Percentiles rank a stretch among this genome's conserved stretches.
Conservation (phyloP, 2,329 filamentous ascomycete species). For the Didymella lethalis region DNA sequence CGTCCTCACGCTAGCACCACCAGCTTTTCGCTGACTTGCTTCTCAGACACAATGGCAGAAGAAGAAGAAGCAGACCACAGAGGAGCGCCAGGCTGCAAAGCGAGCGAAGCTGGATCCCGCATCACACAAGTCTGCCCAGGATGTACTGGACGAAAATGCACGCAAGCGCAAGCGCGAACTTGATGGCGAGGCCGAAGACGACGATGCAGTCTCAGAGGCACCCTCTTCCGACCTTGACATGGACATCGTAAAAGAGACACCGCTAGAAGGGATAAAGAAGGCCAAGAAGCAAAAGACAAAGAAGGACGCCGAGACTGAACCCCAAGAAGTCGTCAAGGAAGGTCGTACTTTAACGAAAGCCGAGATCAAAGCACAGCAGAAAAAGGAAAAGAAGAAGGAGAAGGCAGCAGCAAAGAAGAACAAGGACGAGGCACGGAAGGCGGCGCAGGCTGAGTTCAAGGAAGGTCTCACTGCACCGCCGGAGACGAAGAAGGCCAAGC, state of each 20-base stretch:
- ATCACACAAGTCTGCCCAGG: slow-evolving; percentile 88
- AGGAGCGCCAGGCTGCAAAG: slow-evolving; percentile 69
- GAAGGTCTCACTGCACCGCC: slow-evolving; percentile 32
- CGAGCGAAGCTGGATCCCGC: slow-evolving; percentile 91
- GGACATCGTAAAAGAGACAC: slow-evolving; percentile 49
- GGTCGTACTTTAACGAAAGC: slow-evolving; percentile 48
- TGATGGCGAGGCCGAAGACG: slow-evolving; percentile 59
- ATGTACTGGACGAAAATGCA: slow-evolving; percentile 87
- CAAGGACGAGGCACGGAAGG: slow-evolving; percentile 45
- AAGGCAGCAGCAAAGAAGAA: slow-evolving; percentile 52
- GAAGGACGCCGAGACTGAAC: slow-evolving; percentile 31
- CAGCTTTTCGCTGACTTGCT: slow-evolving; percentile 22
- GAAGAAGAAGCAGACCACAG: slow-evolving; percentile 94
- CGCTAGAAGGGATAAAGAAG: slow-evolving; percentile 50
- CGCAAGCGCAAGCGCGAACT: slow-evolving; percentile 76
- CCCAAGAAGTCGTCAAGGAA: slow-evolving; percentile 44
- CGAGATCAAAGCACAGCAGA: slow-evolving; percentile 56
- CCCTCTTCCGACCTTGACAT: slow-evolving; percentile 47
- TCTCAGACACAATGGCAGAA: slow-evolving; percentile 91
- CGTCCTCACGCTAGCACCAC: slow-evolving; percentile 37
- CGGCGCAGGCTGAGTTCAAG: slow-evolving; percentile 42
- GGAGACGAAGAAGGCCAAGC: slow-evolving; percentile 35
- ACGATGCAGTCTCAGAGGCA: slow-evolving; percentile 29
- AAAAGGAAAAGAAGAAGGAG: slow-evolving; percentile 57
- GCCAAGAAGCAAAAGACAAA: slow-evolving; percentile 58